phyloP scores from a whole-genome alignment of 169 alveolate species.

The Miamiensis avidus region DNA sequence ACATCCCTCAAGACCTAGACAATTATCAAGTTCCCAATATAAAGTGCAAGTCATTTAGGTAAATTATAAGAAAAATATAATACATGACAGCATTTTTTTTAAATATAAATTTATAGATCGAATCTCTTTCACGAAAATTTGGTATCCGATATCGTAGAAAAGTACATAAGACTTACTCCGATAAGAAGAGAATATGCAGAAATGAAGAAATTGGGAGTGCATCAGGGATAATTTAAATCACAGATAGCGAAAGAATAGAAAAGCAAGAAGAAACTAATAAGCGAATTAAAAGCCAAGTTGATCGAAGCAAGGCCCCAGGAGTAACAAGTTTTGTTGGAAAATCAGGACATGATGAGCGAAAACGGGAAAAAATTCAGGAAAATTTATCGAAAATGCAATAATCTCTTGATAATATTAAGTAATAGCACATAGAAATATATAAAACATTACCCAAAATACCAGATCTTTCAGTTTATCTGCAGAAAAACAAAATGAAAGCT shows the following conservation, averaged over 20 bases:
- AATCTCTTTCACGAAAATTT: constrained; percentile 19
- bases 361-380: constrained; percentile 2
- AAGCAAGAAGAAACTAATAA: no score
- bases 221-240: neutral
- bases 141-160: neutral
- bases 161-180: neutral
- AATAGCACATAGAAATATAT: neutral
- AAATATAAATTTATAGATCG: neutral
- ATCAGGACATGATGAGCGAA: neutral
- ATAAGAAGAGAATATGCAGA: constrained; percentile 10
- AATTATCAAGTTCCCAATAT: constrained; percentile 7
- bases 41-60: neutral
- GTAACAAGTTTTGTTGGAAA: no score
- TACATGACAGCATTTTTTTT: no score
- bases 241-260: neutral
- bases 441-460: constrained; percentile 1
- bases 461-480: constrained; percentile 24
- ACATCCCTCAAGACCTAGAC: constrained; percentile 28
- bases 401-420: no score
- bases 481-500: constrained; percentile 10
- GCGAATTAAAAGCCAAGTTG: no score
- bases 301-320: neutral
- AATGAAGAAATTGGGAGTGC: neutral
- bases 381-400: no score
- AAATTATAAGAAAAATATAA: no score